Conservation (phyloP, 1,284 basidiomycete genomes). For the Ustilago curta region DNA sequence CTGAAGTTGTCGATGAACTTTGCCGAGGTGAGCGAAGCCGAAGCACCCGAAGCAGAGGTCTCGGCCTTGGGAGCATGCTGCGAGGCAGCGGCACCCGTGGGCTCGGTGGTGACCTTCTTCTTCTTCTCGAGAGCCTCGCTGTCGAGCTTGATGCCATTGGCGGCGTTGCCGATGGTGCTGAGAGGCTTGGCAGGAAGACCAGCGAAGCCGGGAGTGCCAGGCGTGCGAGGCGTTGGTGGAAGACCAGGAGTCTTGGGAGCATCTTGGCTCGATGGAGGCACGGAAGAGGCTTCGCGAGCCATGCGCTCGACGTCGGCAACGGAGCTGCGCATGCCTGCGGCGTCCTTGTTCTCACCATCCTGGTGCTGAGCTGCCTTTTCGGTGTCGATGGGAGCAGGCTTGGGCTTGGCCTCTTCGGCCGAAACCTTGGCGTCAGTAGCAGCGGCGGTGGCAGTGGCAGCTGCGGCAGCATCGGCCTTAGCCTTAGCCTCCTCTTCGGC, state of each 20-base stretch:
- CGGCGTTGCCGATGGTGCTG: constrained; percentile 40
- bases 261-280: constrained; percentile 60
- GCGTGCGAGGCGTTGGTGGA: constrained; percentile 60
- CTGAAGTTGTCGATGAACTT: constrained; percentile 81
- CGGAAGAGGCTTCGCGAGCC: constrained; percentile 64
- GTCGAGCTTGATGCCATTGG: constrained; percentile 64
- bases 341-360: constrained; percentile 43
- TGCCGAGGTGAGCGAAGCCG: constrained; percentile 56
- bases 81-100: constrained; percentile 29
- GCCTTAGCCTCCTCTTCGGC: constrained; percentile 49
- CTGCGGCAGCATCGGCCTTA: constrained; percentile 39
- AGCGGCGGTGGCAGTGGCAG: constrained; percentile 33
- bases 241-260: constrained; percentile 54
- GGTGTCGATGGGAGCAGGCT: constrained; percentile 53
- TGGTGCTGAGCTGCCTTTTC: constrained; percentile 36
- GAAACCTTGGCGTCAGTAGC: constrained; percentile 42
- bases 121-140: constrained; percentile 62
- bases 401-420: constrained; percentile 44
- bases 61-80: constrained; percentile 43
- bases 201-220: constrained; percentile 64
- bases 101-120: constrained; percentile 40
- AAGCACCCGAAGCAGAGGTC: constrained; percentile 53
- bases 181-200: constrained; percentile 65
- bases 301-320: constrained; percentile 64
- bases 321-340: constrained; percentile 48